Evolutionary conservation across 2,329 filamentous ascomycete species (phyloP).

Genomic region (Magnaporthiopsis rhizophila): DNA sequence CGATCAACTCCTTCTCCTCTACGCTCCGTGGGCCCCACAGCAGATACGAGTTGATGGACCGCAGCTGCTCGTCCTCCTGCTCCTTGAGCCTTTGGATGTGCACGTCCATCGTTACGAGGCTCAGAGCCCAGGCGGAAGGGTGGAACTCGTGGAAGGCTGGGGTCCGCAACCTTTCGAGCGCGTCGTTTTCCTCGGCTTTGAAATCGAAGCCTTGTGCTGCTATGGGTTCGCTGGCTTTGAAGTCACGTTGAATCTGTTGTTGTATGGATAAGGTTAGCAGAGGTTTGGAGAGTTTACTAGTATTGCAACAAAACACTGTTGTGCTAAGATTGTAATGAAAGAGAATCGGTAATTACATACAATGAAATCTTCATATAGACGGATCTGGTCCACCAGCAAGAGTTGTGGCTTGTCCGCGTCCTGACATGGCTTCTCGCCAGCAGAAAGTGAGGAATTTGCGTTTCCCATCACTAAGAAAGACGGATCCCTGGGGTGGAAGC

Average conservation of each 20-base stretch:
- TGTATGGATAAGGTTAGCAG: background rate
- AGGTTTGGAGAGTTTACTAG: too few relatives aligned
- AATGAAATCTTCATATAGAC: background rate
- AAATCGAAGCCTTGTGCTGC: background rate
- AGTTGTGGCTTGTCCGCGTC: background rate
- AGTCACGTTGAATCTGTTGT: background rate
- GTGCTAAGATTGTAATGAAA: background rate
- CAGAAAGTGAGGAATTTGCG: background rate
- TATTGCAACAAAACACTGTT: too few relatives aligned
- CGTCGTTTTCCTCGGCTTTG: background rate
- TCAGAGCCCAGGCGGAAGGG: background rate
- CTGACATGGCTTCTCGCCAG: background rate
- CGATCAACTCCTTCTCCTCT: background rate
- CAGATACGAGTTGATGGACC: background rate
- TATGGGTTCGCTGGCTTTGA: background rate
- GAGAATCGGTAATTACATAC: background rate
- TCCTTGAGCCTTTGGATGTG: background rate
- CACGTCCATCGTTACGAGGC: background rate
- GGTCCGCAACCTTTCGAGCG: background rate
- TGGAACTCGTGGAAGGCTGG: background rate
- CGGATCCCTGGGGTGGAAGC: too few relatives aligned
- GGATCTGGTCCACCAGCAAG: background rate
- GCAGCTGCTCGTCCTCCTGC: background rate
- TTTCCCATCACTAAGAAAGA: too few relatives aligned
- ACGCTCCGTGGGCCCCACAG: background rate